phyloP scores from a whole-genome alignment of 1,139 yeast species.

The Maudiozyma humilis region DNA sequence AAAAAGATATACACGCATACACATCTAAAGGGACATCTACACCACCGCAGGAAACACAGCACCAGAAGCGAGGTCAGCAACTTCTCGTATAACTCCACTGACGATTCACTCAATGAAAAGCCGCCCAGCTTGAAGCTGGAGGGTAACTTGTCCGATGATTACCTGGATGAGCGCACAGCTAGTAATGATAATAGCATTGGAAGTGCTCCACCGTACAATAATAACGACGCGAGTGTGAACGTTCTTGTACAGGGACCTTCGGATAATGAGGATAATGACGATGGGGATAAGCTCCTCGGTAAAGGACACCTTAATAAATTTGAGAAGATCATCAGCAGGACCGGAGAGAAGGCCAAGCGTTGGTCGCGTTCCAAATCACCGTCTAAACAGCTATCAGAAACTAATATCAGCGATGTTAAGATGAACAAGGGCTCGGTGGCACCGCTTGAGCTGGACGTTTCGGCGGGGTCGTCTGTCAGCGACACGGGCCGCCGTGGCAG shows the following conservation, averaged over 20 bases:
- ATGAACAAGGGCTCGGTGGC: not conserved
- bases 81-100: not conserved
- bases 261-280: not conserved
- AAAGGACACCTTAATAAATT: constrained; percentile 9
- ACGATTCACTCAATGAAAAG: not conserved
- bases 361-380: constrained; percentile 23
- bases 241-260: not conserved
- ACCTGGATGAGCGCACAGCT: not conserved
- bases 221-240: not conserved
- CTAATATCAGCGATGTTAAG: not conserved
- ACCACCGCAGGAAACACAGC: constrained; percentile 7
- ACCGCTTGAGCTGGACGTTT: not conserved
- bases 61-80: not conserved
- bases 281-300: not conserved
- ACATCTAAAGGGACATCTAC: constrained; percentile 10
- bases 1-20: constrained; percentile 7
- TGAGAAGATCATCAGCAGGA: constrained; percentile 18
- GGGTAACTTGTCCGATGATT: not conserved
- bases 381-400: not conserved
- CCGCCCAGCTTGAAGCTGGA: not conserved
- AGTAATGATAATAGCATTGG: constrained; percentile 1
- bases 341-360: constrained; percentile 13
- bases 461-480: not conserved
- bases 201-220: not conserved
- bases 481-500: not conserved